A percentile compares a stretch with the other conserved stretches of the same genome.
Conservation (phyloP, 371 early-diverging fungal species). For the Mortierella sp. region DNA sequence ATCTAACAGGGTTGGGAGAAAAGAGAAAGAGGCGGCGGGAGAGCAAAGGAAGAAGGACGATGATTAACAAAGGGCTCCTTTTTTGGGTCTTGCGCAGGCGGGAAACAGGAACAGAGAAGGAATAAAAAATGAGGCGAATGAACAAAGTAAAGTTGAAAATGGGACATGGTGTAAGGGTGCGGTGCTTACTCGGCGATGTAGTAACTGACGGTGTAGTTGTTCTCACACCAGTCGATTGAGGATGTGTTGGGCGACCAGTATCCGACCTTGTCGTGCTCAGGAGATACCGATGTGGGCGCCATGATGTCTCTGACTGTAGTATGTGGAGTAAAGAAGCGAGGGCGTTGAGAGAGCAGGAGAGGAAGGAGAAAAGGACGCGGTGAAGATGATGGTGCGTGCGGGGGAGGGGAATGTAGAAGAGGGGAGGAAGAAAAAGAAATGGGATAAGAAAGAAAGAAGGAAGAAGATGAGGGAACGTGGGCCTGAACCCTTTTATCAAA, state of each 20-base stretch:
- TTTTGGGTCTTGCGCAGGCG: too few species aligned
- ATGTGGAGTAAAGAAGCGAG: not conserved
- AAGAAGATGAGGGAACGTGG: too few species aligned
- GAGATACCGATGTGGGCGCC: constrained; percentile 10
- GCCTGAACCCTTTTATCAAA: too few species aligned
- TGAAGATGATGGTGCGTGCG: too few species aligned
- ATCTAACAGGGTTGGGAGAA: constrained; percentile 21
- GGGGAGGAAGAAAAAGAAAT: too few species aligned
- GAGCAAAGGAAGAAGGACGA: too few species aligned
- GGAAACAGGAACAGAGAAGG: not conserved
- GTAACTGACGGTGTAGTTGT: constrained; percentile 68
- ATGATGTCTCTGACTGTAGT: not conserved
- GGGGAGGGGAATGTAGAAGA: too few species aligned
- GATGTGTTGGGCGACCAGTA: constrained; percentile 57
- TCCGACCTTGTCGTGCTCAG: constrained; percentile 40
- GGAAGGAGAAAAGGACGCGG: not conserved
- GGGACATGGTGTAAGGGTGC: not conserved
- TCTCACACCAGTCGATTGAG: constrained; percentile 74
- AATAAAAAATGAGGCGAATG: not conserved
- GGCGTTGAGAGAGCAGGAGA: not conserved
- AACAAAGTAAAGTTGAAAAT: not conserved
- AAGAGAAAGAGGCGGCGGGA: constrained; percentile 13
- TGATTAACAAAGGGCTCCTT: not conserved
- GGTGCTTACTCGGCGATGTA: constrained; percentile 69
- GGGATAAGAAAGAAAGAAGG: too few species aligned